Base-by-base conservation (phyloP, 2,329 filamentous ascomycete species). In the Pestalotiopsis fici region DNA sequence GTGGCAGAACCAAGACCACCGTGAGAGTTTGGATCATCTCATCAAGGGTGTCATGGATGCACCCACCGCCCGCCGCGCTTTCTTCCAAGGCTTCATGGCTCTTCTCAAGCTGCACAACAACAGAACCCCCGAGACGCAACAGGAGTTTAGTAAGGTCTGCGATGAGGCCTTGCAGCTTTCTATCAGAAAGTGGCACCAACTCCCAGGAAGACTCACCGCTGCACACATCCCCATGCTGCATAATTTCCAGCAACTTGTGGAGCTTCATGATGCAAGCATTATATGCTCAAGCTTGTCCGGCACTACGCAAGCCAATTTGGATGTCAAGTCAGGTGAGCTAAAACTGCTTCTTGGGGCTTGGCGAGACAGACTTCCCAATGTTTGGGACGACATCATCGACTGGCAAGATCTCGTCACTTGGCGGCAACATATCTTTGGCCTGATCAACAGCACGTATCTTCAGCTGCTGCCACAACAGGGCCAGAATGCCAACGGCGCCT, bases 381-480 rank as follows among this genome's bases (percentile, higher is more conserved):
- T 97, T 3, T 99, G 96, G 96, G 96, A 99, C 78, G 96, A 99
- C 78, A 99, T 99, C 79, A 97, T 97, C 71, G 94, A 96, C 50
- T 99, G 96, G 96, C 96, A 99, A 79, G 97, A 99, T 77, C 85
- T 99, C 54, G 96, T 99, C n/a, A 99, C 96, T 1, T 99, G 96
- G 96, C 90, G 96, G 72, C 97, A 99, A 78, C 96, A 99, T 79
- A 98, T 99, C 69, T 99, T 99, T 83, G 92, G 94, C 67, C 87
- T 99, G 27, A 98, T 99, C 82, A 99, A 99, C 78, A 90, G 89
- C 61, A 97, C 94, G 0, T 99, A 99, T 76, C 87, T 99, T 12
- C 88, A 90, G 65, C 87, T 99, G 59, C 83, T 98, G 50, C 95
- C 94, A 1, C 90, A 88, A 21, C 91, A 93, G 74, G 90, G 91